Percentiles rank a stretch among this genome's conserved stretches.
These are phyloP conservation scores for Lactarius evosmus DNA, from an alignment of 768 basidiomycete genomes.

Conservation along the genomic window DNA sequence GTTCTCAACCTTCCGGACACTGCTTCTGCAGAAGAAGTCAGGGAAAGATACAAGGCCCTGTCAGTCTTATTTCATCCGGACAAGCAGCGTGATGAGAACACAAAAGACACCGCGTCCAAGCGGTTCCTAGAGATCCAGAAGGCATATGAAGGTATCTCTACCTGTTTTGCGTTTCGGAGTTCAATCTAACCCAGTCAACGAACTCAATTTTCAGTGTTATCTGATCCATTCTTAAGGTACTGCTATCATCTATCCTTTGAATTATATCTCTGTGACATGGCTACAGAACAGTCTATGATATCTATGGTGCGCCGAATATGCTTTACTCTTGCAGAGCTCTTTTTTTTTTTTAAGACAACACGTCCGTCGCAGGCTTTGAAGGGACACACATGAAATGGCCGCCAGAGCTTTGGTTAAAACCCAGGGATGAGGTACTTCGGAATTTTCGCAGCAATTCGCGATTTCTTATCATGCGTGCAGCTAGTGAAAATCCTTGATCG, in stretches of 20 bases:
- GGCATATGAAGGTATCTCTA: conserved; percentile 68
- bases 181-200: conserved; percentile 9
- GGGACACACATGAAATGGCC: conserved; percentile 47
- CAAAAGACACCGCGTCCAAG: conserved; percentile 57
- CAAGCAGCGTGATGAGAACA: conserved; percentile 60
- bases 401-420: conserved; percentile 41
- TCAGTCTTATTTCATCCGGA: conserved; percentile 86
- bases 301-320: conserved; percentile 21
- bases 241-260: conserved; percentile 29
- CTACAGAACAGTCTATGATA: conserved; percentile 28
- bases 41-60: conserved; percentile 66
- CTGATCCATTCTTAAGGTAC: conserved; percentile 29
- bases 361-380: conserved; percentile 33
- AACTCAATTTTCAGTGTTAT: conserved; percentile 22
- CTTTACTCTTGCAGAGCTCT: neutral
- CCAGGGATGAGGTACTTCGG: conserved; percentile 46
- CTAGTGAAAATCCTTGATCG: conserved; percentile 44
- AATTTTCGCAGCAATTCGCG: neutral
- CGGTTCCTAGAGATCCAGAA: conserved; percentile 76
- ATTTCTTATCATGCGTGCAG: conserved; percentile 35
- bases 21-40: conserved; percentile 65
- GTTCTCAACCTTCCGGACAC: conserved; percentile 67
- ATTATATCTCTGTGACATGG: conserved; percentile 4
- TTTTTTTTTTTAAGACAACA: neutral
- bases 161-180: neutral